Percentiles rank a stretch among this genome's conserved stretches.
Evolutionary conservation across 306 rosid genomes (phyloP).

Genomic region (Vicia villosa): DNA sequence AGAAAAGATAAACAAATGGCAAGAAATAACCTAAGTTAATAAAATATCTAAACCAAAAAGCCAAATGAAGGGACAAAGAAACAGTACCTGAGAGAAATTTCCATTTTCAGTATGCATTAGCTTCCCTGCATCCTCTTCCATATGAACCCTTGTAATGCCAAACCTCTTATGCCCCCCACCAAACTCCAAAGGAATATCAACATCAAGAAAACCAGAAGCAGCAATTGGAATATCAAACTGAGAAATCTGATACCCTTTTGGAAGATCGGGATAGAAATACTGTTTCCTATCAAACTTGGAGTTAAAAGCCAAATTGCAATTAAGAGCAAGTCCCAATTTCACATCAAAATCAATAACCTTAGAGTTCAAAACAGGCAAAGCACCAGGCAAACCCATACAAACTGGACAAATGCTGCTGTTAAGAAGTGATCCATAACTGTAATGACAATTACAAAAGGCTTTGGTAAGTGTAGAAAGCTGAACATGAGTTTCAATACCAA

Average conservation of each 20-base stretch:
- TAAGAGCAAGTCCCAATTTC: conserved; percentile 82
- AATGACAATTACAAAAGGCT: conserved; percentile 87
- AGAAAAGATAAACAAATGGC: conserved; percentile 1
- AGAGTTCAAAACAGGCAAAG: conserved; percentile 82
- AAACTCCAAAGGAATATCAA: conserved; percentile 82
- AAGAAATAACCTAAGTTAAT: too few relatives aligned
- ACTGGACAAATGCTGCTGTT: conserved; percentile 76
- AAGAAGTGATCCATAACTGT: conserved; percentile 75
- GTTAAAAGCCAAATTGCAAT: conserved; percentile 73
- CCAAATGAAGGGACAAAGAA: not conserved
- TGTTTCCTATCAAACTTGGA: conserved; percentile 98
- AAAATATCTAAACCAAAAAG: not conserved
- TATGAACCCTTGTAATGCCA: conserved; percentile 96
- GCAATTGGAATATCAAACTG: conserved; percentile 97
- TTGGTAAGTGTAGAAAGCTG: conserved; percentile 89
- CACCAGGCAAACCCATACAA: conserved; percentile 97
- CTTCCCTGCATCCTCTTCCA: conserved; percentile 99
- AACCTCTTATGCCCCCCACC: conserved; percentile 92
- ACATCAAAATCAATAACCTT: conserved; percentile 78
- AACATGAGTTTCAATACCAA: conserved; percentile 93
- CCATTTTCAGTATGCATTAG: conserved; percentile 82
- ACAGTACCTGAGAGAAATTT: conserved; percentile 67
- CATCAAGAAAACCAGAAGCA: conserved; percentile 65
- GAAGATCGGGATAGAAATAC: conserved; percentile 93
- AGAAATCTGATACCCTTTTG: conserved; percentile 96